Conservation (phyloP, 1,284 basidiomycete species). For the Irpex lacteus region DNA sequence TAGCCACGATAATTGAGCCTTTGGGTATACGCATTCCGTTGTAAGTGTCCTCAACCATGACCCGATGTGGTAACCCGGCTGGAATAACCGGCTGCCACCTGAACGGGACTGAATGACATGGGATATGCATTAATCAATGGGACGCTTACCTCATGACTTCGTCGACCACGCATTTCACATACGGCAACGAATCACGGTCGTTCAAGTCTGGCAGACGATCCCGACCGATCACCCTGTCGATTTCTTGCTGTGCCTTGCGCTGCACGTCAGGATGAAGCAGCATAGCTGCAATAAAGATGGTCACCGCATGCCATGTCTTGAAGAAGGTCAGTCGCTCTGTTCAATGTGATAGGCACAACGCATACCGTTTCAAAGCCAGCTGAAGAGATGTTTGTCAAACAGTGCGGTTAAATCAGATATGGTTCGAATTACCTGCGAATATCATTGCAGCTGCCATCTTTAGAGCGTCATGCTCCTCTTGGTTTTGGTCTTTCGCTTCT, state of each 20-base stretch:
- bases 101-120: not conserved
- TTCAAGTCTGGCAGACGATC: constrained; percentile 14
- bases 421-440: not conserved
- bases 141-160: constrained; percentile 12
- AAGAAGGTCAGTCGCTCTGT: not conserved
- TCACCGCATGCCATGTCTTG: constrained; percentile 8
- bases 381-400: not conserved
- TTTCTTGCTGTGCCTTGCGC: constrained; percentile 12
- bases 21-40: constrained; percentile 10
- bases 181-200: constrained; percentile 16
- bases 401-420: too few relatives aligned
- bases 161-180: constrained; percentile 12
- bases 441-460: not conserved
- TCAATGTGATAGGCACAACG: not conserved
- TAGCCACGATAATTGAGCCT: constrained; percentile 8
- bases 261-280: constrained; percentile 14
- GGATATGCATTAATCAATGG: not conserved
- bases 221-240: constrained; percentile 13
- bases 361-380: not conserved
- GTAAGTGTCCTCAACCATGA: constrained; percentile 9
- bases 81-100: constrained; percentile 8
- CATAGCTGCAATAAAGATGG: constrained; percentile 15
- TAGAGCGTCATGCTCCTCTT: not conserved
- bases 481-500: not conserved
- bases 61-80: not conserved